Conservation (phyloP, 2,329 filamentous ascomycete genomes). For the Cladophialophora immunda region DNA sequence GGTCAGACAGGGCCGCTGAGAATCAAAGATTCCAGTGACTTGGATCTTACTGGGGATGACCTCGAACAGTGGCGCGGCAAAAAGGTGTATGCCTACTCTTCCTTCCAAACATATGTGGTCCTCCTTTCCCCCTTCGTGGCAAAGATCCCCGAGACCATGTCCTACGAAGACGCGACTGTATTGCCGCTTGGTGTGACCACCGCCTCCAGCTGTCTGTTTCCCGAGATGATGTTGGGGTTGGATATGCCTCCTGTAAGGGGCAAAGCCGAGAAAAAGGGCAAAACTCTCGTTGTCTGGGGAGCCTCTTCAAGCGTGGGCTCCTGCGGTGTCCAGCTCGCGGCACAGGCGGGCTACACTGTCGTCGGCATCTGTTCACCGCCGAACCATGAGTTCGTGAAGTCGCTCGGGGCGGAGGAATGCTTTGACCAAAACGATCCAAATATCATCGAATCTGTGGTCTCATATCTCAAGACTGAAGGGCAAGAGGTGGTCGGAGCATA, state of each 20-base stretch:
- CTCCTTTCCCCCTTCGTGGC: constrained; percentile 37
- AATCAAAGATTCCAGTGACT: constrained; percentile 8
- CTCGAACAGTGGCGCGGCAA: constrained; percentile 22
- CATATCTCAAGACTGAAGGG: neutral
- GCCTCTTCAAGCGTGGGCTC: constrained; percentile 54
- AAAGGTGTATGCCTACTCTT: constrained; percentile 44
- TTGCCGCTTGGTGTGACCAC: constrained; percentile 49
- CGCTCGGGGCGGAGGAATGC: constrained; percentile 46
- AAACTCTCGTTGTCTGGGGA: constrained; percentile 51
- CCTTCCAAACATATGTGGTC: constrained; percentile 46
- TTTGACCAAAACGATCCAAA: constrained; percentile 53
- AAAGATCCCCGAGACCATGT: constrained; percentile 45
- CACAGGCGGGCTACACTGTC: constrained; percentile 49
- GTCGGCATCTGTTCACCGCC: constrained; percentile 46
- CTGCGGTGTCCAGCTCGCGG: constrained; percentile 52
- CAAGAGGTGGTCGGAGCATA: constrained; percentile 14
- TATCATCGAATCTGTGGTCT: constrained; percentile 7
- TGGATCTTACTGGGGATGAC: neutral
- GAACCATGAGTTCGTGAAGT: constrained; percentile 43
- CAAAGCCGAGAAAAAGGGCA: constrained; percentile 15
- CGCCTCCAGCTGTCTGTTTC: constrained; percentile 46
- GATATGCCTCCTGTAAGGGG: constrained; percentile 36
- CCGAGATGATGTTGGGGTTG: constrained; percentile 39
- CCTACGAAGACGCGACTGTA: constrained; percentile 47
- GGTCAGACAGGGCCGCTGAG: constrained; percentile 38